These are phyloP conservation scores for Phytophthora citrophthora DNA, from an alignment of 352 stramenopile genomes.

Conservation along the genomic window DNA sequence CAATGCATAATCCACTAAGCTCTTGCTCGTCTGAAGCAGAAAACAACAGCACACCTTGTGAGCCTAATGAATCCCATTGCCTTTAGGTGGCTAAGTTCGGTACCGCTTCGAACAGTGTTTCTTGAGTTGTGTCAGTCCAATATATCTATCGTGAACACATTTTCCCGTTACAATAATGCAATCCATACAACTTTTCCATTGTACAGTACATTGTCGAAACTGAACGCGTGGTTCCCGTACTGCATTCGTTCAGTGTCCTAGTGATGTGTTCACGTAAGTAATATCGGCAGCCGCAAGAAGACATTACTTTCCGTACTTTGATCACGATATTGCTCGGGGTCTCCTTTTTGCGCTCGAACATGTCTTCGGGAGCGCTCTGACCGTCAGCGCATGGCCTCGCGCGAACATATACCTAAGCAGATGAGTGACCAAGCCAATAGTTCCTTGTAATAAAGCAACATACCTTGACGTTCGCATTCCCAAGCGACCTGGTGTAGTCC, in stretches of 20 bases:
- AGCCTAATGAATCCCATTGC: no score
- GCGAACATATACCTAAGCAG: constrained; percentile 70
- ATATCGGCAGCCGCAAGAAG: not conserved
- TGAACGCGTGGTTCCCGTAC: constrained; percentile 88
- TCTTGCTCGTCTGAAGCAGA: constrained; percentile 71
- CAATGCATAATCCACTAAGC: constrained; percentile 90
- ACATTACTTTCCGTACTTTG: constrained; percentile 43
- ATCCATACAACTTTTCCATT: not conserved
- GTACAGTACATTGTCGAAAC: constrained; percentile 73
- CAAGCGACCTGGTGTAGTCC: constrained; percentile 82
- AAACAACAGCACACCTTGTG: not conserved
- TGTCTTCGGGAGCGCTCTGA: constrained; percentile 69
- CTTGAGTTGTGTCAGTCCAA: constrained; percentile 82
- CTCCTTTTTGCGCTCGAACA: constrained; percentile 86
- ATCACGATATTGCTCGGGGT: constrained; percentile 84
- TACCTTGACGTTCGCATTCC: constrained; percentile 83
- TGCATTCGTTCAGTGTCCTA: constrained; percentile 86
- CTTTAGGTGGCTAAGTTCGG: no score
- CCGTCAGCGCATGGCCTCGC: constrained; percentile 81
- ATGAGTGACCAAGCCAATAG: not conserved
- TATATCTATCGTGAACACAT: constrained; percentile 55
- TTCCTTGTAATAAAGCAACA: not conserved
- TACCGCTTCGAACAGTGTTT: constrained; percentile 76
- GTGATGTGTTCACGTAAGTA: not conserved
- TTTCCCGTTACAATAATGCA: not conserved